Base-by-base conservation (phyloP, 306 rosid species). In the Dryas octopetala region DNA sequence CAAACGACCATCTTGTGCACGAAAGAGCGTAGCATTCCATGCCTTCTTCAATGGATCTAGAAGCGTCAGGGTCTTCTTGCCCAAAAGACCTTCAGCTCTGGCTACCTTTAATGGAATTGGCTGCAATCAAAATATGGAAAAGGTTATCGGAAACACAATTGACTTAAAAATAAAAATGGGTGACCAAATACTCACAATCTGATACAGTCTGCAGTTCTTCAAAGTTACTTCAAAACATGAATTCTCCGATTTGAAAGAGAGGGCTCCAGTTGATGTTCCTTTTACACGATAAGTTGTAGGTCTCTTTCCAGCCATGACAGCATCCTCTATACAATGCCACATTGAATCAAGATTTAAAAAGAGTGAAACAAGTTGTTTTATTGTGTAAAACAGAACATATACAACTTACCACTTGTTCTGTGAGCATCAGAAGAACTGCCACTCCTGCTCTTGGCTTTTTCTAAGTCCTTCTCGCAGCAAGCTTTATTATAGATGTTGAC, bases 381-480 rank as follows among this genome's bases (percentile, higher is more conserved):
- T 32, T 32, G 38, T 32, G 38, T 32, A 32, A 32, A 32, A 32
- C 38, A 32, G 38, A 32, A 32, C 38, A 2, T 32, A 32, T 32
- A 32, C 3, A 32, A 32, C 67, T 62, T 38, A 40, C 67, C 14
- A 5, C n/a, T 40, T 62, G 17, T 13, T 62, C 47, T 40, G 67
- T 62, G 17, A 44, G 15, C 46, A 40, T 15, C 44, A 60, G 38
- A 32, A 32, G 38, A 32, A 32, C 4, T 17, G 28, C 4, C 54
- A 17, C 1, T 66, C 50, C 15, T 28, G 4, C 11, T 55, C 49
- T 50, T 47, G 60, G 57, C 10, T 38, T 16, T 14, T 44, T 57
- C 26, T 5, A 38, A 26, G 26, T 64, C 41, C 68, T 72, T 72
- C 45, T 78, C 78, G 28, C 73, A 78, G 46, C 48, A 7, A 66